A percentile compares a stretch with the other conserved stretches of the same genome.
These are phyloP conservation scores for Bolboschoenus planiculmis DNA, from an alignment of 176 grass and related monocot genomes.

Conservation along the genomic window DNA sequence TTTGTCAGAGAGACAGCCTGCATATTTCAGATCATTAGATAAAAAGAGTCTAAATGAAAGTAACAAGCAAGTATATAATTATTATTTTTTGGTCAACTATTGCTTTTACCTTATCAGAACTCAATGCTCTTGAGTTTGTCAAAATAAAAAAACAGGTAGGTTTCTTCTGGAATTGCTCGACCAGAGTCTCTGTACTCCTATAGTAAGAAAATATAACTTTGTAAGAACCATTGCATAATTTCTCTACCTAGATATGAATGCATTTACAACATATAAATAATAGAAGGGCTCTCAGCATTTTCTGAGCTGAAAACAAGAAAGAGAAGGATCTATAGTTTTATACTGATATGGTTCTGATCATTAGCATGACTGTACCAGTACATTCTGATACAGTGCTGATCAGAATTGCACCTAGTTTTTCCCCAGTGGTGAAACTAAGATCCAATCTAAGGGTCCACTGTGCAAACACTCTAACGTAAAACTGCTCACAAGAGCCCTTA, in stretches of 20 bases:
- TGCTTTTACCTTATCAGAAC: conserved; percentile 63
- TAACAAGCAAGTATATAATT: conserved; percentile 15
- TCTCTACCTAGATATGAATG: not conserved
- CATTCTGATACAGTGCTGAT: not conserved
- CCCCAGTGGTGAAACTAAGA: not conserved
- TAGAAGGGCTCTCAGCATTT: not conserved
- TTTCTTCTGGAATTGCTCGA: conserved; percentile 69
- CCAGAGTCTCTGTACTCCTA: conserved; percentile 72
- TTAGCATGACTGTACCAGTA: not conserved
- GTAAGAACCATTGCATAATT: not conserved
- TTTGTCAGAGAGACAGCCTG: conserved; percentile 64
- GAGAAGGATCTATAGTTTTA: not conserved
- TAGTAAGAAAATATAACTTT: conserved; percentile 29
- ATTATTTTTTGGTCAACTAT: conserved; percentile 7
- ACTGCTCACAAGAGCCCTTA: not conserved
- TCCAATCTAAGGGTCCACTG: not conserved
- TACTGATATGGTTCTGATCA: not conserved
- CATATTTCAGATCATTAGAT: conserved; percentile 20
- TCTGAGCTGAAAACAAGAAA: not conserved
- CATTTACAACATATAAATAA: not conserved
- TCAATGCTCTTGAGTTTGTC: conserved; percentile 88
- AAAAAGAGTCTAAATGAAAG: not conserved
- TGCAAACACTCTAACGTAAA: not conserved
- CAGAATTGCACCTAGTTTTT: not conserved
- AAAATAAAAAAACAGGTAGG: conserved; percentile 91